These are phyloP conservation scores for Wickerhamiella azymoides DNA, from an alignment of 805 yeast species.

Conservation along the genomic window DNA sequence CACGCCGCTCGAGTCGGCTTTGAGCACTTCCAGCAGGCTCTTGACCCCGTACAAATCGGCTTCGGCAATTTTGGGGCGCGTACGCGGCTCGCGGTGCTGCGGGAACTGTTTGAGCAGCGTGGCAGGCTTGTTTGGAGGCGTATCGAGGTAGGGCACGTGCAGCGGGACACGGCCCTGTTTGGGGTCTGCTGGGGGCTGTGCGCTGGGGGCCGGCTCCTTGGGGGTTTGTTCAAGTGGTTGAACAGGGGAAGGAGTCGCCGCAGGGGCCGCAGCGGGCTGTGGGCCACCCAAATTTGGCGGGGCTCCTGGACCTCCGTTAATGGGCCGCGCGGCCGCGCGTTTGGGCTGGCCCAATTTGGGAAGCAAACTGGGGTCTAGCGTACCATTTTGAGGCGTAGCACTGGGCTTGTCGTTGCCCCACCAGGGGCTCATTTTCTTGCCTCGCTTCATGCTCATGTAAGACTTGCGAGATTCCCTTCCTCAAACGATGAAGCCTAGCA, in stretches of 20 bases:
- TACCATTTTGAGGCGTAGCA: neutral
- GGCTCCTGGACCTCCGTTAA: too few relatives aligned
- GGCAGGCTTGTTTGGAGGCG: slow-evolving; percentile 3
- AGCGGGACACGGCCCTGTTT: neutral
- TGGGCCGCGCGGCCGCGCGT: neutral
- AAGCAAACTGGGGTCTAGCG: neutral
- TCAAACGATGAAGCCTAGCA: neutral
- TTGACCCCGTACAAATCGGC: slow-evolving; percentile 54
- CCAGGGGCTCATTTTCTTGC: slow-evolving; percentile 3
- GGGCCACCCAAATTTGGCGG: too few relatives aligned
- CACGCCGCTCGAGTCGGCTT: slow-evolving; percentile 49
- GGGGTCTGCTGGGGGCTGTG: neutral
- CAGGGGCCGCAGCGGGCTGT: neutral
- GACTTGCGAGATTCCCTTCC: too few relatives aligned
- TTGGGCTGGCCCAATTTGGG: slow-evolving; percentile 4
- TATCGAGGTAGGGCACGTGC: slow-evolving; percentile 4
- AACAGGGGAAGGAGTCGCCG: too few relatives aligned
- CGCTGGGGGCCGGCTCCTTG: too few relatives aligned
- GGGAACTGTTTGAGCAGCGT: neutral
- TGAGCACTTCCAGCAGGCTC: slow-evolving; percentile 46
- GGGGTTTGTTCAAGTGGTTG: too few relatives aligned
- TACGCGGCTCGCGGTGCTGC: neutral
- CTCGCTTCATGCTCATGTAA: neutral
- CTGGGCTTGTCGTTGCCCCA: slow-evolving; percentile 4
- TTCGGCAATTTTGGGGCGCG: slow-evolving; percentile 22